Percentiles rank a stretch among this genome's conserved stretches.
phyloP scores from a whole-genome alignment of 2,329 filamentous ascomycete genomes.

The Lachnellula hyalina region DNA sequence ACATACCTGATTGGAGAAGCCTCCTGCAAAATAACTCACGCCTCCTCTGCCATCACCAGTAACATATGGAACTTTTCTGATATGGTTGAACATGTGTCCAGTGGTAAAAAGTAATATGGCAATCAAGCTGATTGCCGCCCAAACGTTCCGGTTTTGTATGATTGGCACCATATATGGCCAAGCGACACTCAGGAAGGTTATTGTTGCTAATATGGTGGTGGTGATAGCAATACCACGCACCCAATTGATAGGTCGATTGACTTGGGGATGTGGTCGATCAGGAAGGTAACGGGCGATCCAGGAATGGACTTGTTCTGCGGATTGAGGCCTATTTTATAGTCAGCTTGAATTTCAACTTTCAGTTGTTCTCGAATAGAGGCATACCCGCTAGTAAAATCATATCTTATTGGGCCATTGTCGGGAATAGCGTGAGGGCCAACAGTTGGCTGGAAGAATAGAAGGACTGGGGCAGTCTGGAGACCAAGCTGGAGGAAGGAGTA shows the following conservation, averaged over 20 bases:
- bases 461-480: constrained; percentile 88
- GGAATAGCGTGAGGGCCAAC: constrained; percentile 70
- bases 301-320: constrained; percentile 69
- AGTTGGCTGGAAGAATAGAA: constrained; percentile 84
- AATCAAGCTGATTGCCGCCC: constrained; percentile 86
- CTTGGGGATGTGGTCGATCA: constrained; percentile 68
- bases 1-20: constrained; percentile 75
- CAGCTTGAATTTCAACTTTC: not conserved
- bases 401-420: constrained; percentile 65
- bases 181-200: constrained; percentile 65
- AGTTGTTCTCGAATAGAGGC: constrained; percentile 23
- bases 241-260: constrained; percentile 86
- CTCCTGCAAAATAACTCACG: constrained; percentile 81
- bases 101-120: constrained; percentile 88
- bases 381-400: constrained; percentile 80
- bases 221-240: constrained; percentile 63
- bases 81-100: constrained; percentile 99
- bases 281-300: constrained; percentile 79
- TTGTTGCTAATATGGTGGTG: constrained; percentile 62
- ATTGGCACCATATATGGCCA: constrained; percentile 77
- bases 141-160: constrained; percentile 85
- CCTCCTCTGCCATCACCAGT: constrained; percentile 78
- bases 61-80: constrained; percentile 92
- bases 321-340: constrained; percentile 52
- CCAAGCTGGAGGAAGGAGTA: constrained; percentile 57